Conservation (phyloP, 139 green algal species). For the Coelastrella sp. region DNA sequence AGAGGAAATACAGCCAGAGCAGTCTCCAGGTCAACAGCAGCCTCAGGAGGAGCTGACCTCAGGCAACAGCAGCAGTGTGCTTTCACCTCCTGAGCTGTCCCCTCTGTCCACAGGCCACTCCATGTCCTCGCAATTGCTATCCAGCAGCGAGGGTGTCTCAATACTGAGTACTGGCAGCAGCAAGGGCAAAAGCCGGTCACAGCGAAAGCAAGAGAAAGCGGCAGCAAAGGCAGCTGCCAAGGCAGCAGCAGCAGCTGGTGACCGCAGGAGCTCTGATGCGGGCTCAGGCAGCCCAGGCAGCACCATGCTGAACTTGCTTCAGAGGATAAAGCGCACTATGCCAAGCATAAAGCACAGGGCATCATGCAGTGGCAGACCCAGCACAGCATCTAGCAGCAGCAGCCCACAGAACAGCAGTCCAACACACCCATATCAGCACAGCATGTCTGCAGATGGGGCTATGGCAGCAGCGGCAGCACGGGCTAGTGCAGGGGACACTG, state of each 20-base stretch:
- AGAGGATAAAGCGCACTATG: constrained; percentile 26
- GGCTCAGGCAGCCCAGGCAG: constrained; percentile 1
- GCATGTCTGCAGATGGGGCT: no score
- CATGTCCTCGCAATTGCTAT: background rate
- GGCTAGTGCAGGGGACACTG: no score
- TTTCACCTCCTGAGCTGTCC: background rate
- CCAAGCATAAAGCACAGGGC: constrained; percentile 20
- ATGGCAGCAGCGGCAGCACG: no score
- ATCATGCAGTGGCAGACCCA: background rate
- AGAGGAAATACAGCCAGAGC: background rate
- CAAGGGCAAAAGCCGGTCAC: constrained; percentile 5
- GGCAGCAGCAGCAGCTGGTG: background rate
- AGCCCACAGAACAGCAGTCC: background rate
- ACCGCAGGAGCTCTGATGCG: background rate
- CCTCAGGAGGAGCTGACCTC: background rate
- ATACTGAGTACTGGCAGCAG: background rate
- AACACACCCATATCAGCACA: no score
- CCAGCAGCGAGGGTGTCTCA: background rate
- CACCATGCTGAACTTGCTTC: constrained; percentile 32
- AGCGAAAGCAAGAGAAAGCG: constrained; percentile 20
- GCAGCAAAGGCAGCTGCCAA: constrained; percentile 36
- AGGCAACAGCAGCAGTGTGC: background rate
- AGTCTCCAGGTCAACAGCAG: background rate
- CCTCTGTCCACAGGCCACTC: background rate
- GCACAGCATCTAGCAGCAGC: background rate